These are phyloP conservation scores for Apiotrichum veenhuisii DNA, from an alignment of 1,284 basidiomycete genomes.

Conservation along the genomic window DNA sequence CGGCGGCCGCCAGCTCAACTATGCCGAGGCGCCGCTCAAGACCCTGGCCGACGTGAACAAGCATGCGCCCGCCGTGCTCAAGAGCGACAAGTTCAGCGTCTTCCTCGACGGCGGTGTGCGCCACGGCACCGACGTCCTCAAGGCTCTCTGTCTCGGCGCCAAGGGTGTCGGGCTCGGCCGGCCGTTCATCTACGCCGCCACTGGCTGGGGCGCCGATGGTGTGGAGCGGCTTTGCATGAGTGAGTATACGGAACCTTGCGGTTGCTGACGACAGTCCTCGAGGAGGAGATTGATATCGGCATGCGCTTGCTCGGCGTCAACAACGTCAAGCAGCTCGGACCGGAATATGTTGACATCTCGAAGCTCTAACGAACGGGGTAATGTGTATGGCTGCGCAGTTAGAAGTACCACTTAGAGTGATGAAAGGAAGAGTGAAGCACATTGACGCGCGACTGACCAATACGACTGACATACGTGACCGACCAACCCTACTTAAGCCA, in stretches of 20 bases:
- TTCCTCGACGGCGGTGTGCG: slow-evolving; percentile 82
- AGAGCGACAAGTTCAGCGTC: slow-evolving; percentile 56
- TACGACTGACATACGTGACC: no score
- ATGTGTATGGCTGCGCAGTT: no score
- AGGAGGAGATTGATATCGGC: slow-evolving; percentile 70
- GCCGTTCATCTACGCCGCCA: slow-evolving; percentile 79
- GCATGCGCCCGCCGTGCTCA: slow-evolving; percentile 68
- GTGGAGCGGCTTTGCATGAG: slow-evolving; percentile 62
- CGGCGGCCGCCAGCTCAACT: slow-evolving; percentile 44
- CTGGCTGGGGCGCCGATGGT: slow-evolving; percentile 76
- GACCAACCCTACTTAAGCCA: no score
- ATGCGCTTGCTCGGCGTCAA: slow-evolving; percentile 74
- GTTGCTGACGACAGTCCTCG: slow-evolving; percentile 55
- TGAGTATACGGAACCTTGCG: slow-evolving; percentile 15
- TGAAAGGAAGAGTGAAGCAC: neutral
- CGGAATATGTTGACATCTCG: slow-evolving; percentile 34
- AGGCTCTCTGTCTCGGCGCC: slow-evolving; percentile 83
- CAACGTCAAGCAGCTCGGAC: slow-evolving; percentile 51
- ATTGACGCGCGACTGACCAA: no score
- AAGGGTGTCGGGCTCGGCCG: slow-evolving; percentile 81
- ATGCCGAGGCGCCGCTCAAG: slow-evolving; percentile 63
- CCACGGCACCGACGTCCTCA: slow-evolving; percentile 82
- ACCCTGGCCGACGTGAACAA: slow-evolving; percentile 65
- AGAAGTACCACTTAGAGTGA: no score
- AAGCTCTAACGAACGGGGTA: slow-evolving; percentile 12